A percentile compares a stretch with the other conserved stretches of the same genome.
Evolutionary conservation across 306 rosid species (phyloP).

Genomic region (Lathyrus sativus): DNA sequence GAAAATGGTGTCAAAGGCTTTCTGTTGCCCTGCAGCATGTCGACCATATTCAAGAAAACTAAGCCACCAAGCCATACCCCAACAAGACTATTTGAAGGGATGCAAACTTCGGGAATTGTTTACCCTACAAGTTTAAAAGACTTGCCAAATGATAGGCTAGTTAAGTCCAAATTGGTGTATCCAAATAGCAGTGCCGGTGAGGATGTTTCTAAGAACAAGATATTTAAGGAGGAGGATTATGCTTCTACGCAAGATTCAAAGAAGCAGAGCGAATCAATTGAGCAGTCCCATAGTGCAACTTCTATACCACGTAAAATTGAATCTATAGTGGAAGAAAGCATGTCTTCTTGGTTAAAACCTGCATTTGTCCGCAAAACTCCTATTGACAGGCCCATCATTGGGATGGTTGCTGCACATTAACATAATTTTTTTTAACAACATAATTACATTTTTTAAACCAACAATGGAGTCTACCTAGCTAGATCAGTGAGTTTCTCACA

Average conservation of each 20-base stretch:
- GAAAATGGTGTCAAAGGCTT: too few species aligned
- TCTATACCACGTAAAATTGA: constrained; percentile 51
- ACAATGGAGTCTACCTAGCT: too few species aligned
- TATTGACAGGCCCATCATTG: constrained; percentile 80
- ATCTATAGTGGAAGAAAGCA: constrained; percentile 60
- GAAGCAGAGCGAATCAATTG: constrained; percentile 47
- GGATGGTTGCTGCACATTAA: constrained; percentile 83
- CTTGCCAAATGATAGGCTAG: constrained; percentile 37
- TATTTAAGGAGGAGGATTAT: constrained; percentile 49
- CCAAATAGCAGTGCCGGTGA: constrained; percentile 49
- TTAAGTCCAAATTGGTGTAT: constrained; percentile 63
- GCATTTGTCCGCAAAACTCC: constrained; percentile 54
- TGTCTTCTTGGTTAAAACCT: constrained; percentile 80
- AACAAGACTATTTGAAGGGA: constrained; percentile 63
- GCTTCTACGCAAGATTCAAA: constrained; percentile 43
- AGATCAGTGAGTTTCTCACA: too few species aligned
- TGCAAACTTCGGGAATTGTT: constrained; percentile 88
- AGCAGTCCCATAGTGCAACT: constrained; percentile 44
- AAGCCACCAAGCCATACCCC: constrained; percentile 69
- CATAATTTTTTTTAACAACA: too few species aligned
- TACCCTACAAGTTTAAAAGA: constrained; percentile 49
- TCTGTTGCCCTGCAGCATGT: too few species aligned
- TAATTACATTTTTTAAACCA: too few species aligned
- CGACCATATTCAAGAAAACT: constrained; percentile 21
- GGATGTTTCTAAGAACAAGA: constrained; percentile 45